Evolutionary conservation across 1,284 basidiomycete genomes (phyloP), one percentile per base, ranked within the genome.

Genomic region (Rhodofomes roseus): DNA sequence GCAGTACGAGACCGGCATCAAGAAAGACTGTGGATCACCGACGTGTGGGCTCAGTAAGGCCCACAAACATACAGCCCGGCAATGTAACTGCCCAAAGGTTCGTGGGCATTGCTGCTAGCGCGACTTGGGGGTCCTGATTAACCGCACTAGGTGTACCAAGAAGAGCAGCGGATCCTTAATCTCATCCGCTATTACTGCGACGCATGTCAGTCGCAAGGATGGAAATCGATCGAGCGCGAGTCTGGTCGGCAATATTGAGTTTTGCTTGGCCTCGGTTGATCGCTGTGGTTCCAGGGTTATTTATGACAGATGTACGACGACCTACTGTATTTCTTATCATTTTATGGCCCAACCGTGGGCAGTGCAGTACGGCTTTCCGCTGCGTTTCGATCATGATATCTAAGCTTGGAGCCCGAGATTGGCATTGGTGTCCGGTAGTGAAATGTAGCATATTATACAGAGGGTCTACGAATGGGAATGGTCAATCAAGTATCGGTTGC

Each of bases 151-250:
- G 60, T 64, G 27, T 68, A 68, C 57, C 61, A 56, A 22, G 70
- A 73, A 58, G 63, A 68, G 36, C 63, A 70, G 25, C 61, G 67
- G 56, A 66, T 73, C 22, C 44, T 68, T 59, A 73, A 66, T 62
- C 65, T 73, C 23, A 71, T 71, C 57, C 70, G 71, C 53, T 67
- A 69, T 25, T 55, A 65, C 41, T 73, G 71, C 64, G 69, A 71
- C 39, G 63, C 60, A 51, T 72, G 71, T 61, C 66, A 66, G 31
- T 59, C 60, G 27, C 65, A 65, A 22, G 71, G 68, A 41, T 72
- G 71, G 71, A 68, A 68, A 22, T 66, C 62, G 51, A 57, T 72
- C 20, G 70, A 69, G 58, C 66, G 65, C 48, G 69, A 71, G 60
- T 67, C 66, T 31, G 63, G 66, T 37, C 57, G 66, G 46, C 31